phyloP scores from a whole-genome alignment of 495 filamentous ascomycete species.

The Cetradonia linearis region DNA sequence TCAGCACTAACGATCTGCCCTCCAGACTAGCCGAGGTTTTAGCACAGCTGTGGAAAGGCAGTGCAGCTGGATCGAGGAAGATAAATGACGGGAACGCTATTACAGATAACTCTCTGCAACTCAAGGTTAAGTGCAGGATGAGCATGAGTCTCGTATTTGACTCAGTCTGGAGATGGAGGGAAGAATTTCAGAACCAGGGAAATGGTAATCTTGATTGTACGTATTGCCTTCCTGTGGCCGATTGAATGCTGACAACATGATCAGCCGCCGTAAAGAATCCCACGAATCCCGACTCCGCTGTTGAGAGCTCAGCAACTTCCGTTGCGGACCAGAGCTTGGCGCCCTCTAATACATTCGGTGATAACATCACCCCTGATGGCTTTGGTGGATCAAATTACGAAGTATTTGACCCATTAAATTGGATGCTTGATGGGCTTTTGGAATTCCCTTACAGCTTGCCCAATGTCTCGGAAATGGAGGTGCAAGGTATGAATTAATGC shows the following conservation, averaged over 20 bases:
- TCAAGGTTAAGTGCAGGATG: constrained; percentile 82
- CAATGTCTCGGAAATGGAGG: constrained; percentile 15
- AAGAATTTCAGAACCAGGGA: constrained; percentile 70
- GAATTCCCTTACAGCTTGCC: constrained; percentile 56
- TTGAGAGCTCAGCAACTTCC: constrained; percentile 58
- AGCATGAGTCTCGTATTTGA: constrained; percentile 91
- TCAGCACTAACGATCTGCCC: constrained; percentile 73
- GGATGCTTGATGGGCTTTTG: constrained; percentile 77
- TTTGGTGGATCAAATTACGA: constrained; percentile 63
- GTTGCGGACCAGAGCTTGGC: constrained; percentile 41
- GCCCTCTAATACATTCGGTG: constrained; percentile 28
- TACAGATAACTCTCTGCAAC: constrained; percentile 58
- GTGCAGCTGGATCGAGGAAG: constrained; percentile 39
- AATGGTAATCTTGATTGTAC: constrained; percentile 69
- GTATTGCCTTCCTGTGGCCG: constrained; percentile 20
- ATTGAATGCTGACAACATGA: constrained; percentile 13
- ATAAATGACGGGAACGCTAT: constrained; percentile 51
- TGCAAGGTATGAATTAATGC: constrained; percentile 13
- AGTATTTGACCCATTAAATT: constrained; percentile 80
- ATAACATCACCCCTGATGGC: constrained; percentile 28
- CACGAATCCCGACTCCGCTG: constrained; percentile 70
- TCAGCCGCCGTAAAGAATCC: constrained; percentile 71
- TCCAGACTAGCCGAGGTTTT: constrained; percentile 81
- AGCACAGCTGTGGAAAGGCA: constrained; percentile 82
- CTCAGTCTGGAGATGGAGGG: constrained; percentile 87